Base-by-base conservation (phyloP, 2,329 filamentous ascomycete genomes). In the Periglandula ipomoeae region DNA sequence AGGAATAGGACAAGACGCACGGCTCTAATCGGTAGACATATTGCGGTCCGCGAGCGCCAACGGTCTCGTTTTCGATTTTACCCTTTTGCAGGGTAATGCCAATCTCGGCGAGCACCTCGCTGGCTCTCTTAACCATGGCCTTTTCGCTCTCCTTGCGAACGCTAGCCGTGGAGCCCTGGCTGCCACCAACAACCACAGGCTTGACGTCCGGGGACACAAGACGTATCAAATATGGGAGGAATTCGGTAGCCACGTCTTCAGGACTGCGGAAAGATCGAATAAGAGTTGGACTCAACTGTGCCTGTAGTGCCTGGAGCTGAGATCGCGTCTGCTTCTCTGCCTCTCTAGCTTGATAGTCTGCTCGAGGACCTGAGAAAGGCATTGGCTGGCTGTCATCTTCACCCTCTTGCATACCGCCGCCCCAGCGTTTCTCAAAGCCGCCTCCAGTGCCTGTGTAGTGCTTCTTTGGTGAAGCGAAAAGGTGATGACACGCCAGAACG, bases 11-110 rank as follows among this genome's bases (percentile, higher is more conserved):
- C 17, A 13, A 24, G 30, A 82, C 85, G 75, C 71, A 90, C 77
- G 93, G 93, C 61, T 97, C 91, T 87, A 98, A 90, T 47, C 93
- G 82, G 66, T 95, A 97, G 8, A 95, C 84, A 76, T 83, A 97
- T 56, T 81, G 75, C 17, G 75, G 69, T n/a, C 78, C 82, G 30
- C 80, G 77, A 49, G 74, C 73, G 19, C 70, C 71, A 5, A 74
- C 65, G 7, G 76, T 76, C 32, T 87, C 84, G 11, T 74, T 75
- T 59, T 95, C 89, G 39, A 97, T 79, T 58, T 84, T 82, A 11
- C 86, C 85, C 60, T 83, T 85, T 55, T 95, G 86, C 62, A 97
- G 85, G 2, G 78, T 76, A 15, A 97, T 80, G 15, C 89, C 87
- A 13, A 91, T 77, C 17, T 89, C 87, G n/a, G 80, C 77, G 74